phyloP scores from a whole-genome alignment of 2,329 filamentous ascomycete species.

The Orbilia quercus region DNA sequence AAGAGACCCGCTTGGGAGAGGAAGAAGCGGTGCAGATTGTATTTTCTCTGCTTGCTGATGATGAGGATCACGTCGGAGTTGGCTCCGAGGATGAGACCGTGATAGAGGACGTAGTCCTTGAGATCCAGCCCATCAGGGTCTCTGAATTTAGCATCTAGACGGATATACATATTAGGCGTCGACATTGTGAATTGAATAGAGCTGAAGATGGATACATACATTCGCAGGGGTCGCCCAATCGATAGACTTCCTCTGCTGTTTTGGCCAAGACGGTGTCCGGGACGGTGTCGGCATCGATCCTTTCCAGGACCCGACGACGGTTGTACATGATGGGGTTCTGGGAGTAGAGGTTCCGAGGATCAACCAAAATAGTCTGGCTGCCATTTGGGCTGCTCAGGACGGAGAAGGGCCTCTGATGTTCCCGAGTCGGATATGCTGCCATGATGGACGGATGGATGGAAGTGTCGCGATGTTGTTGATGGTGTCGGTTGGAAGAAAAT shows the following conservation, averaged over 20 bases:
- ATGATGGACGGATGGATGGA: no score
- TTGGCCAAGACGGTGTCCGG: neutral
- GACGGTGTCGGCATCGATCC: neutral
- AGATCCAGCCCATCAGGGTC: constrained; percentile 29
- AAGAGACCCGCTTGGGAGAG: constrained; percentile 39
- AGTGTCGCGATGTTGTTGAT: no score
- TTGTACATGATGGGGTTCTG: neutral
- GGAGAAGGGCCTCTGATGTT: no score
- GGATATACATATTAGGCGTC: no score
- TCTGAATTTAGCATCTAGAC: no score
- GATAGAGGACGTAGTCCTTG: constrained; percentile 44
- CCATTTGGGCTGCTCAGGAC: no score
- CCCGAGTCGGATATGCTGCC: no score
- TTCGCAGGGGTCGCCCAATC: constrained; percentile 1
- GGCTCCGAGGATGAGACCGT: constrained; percentile 28
- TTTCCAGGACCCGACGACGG: neutral
- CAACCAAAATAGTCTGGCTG: no score
- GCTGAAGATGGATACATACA: constrained; percentile 2
- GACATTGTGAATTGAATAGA: neutral
- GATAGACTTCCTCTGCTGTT: neutral
- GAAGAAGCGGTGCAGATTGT: constrained; percentile 39
- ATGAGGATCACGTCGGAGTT: constrained; percentile 30
- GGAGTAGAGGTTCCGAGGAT: constrained; percentile 3
- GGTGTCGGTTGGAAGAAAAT: no score
- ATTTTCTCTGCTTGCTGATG: constrained; percentile 23